A percentile compares a stretch with the other conserved stretches of the same genome.
These are phyloP conservation scores for Alternaria solani DNA, from an alignment of 2,329 filamentous ascomycete genomes.

Conservation along the genomic window DNA sequence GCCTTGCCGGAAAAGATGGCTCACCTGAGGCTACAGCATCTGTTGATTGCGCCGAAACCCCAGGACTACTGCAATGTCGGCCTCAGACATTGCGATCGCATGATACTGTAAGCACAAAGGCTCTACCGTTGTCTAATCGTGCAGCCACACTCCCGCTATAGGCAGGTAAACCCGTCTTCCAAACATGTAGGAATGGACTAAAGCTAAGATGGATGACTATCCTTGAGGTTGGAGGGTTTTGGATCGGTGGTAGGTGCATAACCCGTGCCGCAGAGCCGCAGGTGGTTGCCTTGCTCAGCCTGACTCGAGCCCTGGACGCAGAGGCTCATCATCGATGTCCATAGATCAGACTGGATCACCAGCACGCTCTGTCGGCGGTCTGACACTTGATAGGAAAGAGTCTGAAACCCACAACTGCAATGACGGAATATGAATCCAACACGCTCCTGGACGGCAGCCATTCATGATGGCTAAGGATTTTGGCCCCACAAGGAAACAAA, in stretches of 20 bases:
- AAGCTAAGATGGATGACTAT: background rate
- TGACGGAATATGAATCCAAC: background rate
- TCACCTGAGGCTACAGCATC: background rate
- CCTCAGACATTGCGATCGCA: background rate
- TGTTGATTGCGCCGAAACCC: background rate
- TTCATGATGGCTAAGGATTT: background rate
- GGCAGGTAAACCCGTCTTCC: background rate
- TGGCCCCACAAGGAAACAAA: background rate
- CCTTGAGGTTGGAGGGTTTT: conserved; percentile 2
- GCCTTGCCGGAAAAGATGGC: background rate
- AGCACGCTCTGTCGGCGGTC: no score
- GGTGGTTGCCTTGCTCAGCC: conserved; percentile 5
- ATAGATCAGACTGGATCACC: background rate
- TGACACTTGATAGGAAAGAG: no score
- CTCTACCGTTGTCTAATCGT: background rate
- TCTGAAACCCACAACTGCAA: background rate
- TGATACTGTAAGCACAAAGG: background rate
- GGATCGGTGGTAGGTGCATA: conserved; percentile 2
- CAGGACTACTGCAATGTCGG: background rate
- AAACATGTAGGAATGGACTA: background rate
- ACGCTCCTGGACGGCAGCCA: background rate
- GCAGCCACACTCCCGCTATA: background rate
- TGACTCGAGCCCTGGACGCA: background rate
- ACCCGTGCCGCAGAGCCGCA: conserved; percentile 5
- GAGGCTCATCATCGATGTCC: background rate